Evolutionary conservation across 345 rosid species (phyloP), one percentile per base, ranked within the genome.

Genomic region (Dipteronia dyeriana): DNA sequence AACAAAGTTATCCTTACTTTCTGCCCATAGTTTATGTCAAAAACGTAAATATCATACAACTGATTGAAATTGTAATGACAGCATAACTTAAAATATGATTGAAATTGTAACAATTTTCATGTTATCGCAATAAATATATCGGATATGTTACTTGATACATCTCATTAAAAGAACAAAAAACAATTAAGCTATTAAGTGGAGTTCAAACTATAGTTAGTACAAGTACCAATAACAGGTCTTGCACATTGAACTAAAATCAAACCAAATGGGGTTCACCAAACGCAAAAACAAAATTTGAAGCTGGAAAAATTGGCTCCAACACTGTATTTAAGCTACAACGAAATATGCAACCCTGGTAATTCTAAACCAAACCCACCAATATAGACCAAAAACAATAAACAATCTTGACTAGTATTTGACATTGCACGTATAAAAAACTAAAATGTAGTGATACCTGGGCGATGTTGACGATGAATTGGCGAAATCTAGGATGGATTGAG

Each of bases 401-500:
- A 17, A 56, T 38, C 49, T 3, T 4, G 51, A 53, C 31, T 71
- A 9, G 29, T 5, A n/a, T 17, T 16, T 4, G 57, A 3, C 10
- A 19, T 31, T 7, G 47, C 62, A 54, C 14, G 2, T 31, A 25
- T 22, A 54, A 71, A 71, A 3, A n/a, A 71, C 17, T 54, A 57
- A 47, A 74, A 63, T n/a, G 31, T 17, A 5, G 49, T 4, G 23
- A 53, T 3, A 94, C 98, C 97, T 94, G 98, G 64, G 98, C 98
- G 49, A 94, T 31, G 77, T 57, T 76, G 87, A 96, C 63, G 74
- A 96, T 94, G 70, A 79, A 76, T 66, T 88, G 84, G 12, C 98
- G 98, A 77, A 94, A 94, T 78, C 84, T 82, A 10, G 97, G 97
- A 81, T 92, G 91, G n/a, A 76, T 64, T n/a, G 89, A 85, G 14